Conservation (phyloP, 768 basidiomycete genomes). For the Porphyrellus cyaneotinctus region DNA sequence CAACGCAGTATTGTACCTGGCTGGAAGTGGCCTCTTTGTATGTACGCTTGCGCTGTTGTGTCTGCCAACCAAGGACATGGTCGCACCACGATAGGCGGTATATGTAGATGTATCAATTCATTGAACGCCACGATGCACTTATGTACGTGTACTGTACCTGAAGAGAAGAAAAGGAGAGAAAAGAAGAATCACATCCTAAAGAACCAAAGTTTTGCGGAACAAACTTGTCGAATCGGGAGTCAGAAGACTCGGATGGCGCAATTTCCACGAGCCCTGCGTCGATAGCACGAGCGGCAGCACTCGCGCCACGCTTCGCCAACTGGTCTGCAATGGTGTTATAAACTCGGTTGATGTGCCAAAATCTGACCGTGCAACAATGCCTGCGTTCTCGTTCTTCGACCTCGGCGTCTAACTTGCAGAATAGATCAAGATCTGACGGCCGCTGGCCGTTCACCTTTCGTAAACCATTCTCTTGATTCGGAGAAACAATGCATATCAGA, state of each 20-base stretch:
- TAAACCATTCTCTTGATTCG: not conserved
- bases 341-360: slow-evolving; percentile 23
- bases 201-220: too few relatives aligned
- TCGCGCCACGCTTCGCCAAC: slow-evolving; percentile 13
- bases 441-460: not conserved
- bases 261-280: not conserved
- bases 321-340: slow-evolving; percentile 23
- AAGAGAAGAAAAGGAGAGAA: too few relatives aligned
- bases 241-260: too few relatives aligned
- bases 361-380: slow-evolving; percentile 14
- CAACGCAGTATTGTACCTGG: slow-evolving; percentile 11
- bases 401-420: not conserved
- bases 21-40: slow-evolving; percentile 8
- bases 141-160: too few relatives aligned
- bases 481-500: not conserved
- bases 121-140: too few relatives aligned
- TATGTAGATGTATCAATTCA: too few relatives aligned
- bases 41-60: slow-evolving; percentile 6
- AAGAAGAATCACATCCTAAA: too few relatives aligned
- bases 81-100: slow-evolving; percentile 6
- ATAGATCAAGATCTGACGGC: slow-evolving; percentile 9
- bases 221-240: too few relatives aligned
- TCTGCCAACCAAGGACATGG: slow-evolving; percentile 12
- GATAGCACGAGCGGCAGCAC: not conserved
- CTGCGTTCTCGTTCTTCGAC: not conserved